A percentile compares a stretch with the other conserved stretches of the same genome.
Conservation (phyloP, 2,329 filamentous ascomycete species). For the Cercospora berteroae region DNA sequence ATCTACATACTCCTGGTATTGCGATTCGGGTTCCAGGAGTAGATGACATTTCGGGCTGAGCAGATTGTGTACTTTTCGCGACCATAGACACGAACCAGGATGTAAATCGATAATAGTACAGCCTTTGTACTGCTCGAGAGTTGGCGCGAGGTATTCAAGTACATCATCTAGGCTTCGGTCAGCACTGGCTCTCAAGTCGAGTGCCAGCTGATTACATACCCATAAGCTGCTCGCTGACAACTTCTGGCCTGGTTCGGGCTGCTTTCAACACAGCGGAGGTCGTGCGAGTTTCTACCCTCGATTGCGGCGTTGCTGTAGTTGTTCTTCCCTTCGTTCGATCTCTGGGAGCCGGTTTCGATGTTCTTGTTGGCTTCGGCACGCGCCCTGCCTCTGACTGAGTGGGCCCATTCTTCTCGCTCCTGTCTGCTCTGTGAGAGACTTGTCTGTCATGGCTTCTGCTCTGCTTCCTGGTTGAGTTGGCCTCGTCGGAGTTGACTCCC, state of each 20-base stretch:
- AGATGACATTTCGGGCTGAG: conserved; percentile 80
- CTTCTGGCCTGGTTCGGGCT: conserved; percentile 14
- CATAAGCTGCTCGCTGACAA: conserved; percentile 27
- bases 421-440: neutral
- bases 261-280: neutral
- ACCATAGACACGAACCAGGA: conserved; percentile 77
- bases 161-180: conserved; percentile 58
- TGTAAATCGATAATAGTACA: conserved; percentile 87
- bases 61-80: conserved; percentile 68
- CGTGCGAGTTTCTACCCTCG: neutral
- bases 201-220: conserved; percentile 14
- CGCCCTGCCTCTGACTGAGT: neutral
- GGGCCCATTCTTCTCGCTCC: neutral
- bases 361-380: neutral
- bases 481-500: neutral
- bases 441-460: neutral
- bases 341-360: neutral
- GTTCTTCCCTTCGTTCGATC: neutral
- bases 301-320: neutral
- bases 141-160: conserved; percentile 65
- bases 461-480: neutral
- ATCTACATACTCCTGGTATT: conserved; percentile 61
- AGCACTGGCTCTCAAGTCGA: neutral
- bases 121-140: conserved; percentile 67
- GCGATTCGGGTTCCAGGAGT: conserved; percentile 69